Percentiles rank a stretch among this genome's conserved stretches.
These are phyloP conservation scores for Trichoderma asperelloides DNA, from an alignment of 495 filamentous ascomycete genomes.

Conservation along the genomic window DNA sequence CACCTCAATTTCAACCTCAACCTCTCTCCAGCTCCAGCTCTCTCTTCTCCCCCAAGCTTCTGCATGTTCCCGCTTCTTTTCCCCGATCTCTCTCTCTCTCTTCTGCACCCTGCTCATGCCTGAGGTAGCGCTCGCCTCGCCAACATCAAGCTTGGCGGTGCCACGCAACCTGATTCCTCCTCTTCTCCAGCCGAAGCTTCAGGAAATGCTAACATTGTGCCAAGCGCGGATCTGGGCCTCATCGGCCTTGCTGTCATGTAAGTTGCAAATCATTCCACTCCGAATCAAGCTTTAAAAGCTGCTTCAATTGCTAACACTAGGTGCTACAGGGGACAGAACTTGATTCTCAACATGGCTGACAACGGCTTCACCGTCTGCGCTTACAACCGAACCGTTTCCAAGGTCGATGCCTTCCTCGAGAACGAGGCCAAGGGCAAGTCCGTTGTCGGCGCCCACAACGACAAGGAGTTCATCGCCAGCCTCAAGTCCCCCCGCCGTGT, in stretches of 20 bases:
- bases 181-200: constrained; percentile 16
- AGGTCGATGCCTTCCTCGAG: constrained; percentile 90
- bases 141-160: constrained; percentile 67
- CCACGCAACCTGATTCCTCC: constrained; percentile 30
- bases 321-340: constrained; percentile 60
- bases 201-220: constrained; percentile 39
- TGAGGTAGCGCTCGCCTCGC: constrained; percentile 75
- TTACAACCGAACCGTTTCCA: constrained; percentile 94
- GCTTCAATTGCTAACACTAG: not conserved
- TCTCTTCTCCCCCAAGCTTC: constrained; percentile 13
- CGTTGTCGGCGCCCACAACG: constrained; percentile 86
- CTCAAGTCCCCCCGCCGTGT: constrained; percentile 92
- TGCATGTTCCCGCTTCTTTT: constrained; percentile 25
- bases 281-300: constrained; percentile 10
- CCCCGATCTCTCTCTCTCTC: too few relatives aligned
- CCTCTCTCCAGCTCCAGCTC: not conserved
- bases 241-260: constrained; percentile 99
- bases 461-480: constrained; percentile 88
- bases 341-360: constrained; percentile 97
- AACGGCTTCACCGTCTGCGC: constrained; percentile 93
- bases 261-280: constrained; percentile 19
- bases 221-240: constrained; percentile 87
- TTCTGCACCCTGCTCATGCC: constrained; percentile 40
- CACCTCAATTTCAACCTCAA: not conserved
- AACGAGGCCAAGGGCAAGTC: constrained; percentile 95